phyloP scores from a whole-genome alignment of 2,329 filamentous ascomycete genomes.

The Neophaeococcomyces mojaviensis region DNA sequence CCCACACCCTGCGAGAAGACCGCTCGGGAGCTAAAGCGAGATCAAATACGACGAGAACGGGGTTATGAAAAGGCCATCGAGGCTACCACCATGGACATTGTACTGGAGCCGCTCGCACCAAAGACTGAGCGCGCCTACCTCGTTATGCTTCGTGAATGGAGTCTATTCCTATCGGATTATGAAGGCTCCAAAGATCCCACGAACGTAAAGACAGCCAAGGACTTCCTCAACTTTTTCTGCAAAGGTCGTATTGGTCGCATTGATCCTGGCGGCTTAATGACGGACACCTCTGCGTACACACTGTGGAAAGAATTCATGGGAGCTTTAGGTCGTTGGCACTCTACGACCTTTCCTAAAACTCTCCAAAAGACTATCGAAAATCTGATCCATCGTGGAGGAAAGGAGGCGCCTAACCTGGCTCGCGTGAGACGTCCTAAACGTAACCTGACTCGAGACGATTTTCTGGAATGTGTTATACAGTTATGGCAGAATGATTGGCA shows the following conservation, averaged over 20 bases:
- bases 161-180: too few species aligned
- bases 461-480: background rate
- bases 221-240: conserved; percentile 7
- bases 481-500: conserved; percentile 12
- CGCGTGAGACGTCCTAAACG: too few species aligned
- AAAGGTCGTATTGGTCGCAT: background rate
- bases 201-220: conserved; percentile 7
- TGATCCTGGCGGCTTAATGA: too few species aligned
- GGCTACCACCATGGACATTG: too few species aligned
- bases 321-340: background rate
- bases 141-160: too few species aligned
- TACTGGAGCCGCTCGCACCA: too few species aligned
- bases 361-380: too few species aligned
- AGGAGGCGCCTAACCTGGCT: too few species aligned
- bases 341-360: background rate
- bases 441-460: background rate
- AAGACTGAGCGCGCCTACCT: too few species aligned
- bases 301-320: conserved; percentile 5
- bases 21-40: conserved; percentile 1
- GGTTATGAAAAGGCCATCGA: too few species aligned
- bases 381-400: too few species aligned
- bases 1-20: conserved; percentile 1
- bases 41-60: too few species aligned
- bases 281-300: conserved; percentile 10
- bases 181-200: background rate